Base-by-base conservation (phyloP, 2,329 filamentous ascomycete genomes). In the Trichoderma hamatum region DNA sequence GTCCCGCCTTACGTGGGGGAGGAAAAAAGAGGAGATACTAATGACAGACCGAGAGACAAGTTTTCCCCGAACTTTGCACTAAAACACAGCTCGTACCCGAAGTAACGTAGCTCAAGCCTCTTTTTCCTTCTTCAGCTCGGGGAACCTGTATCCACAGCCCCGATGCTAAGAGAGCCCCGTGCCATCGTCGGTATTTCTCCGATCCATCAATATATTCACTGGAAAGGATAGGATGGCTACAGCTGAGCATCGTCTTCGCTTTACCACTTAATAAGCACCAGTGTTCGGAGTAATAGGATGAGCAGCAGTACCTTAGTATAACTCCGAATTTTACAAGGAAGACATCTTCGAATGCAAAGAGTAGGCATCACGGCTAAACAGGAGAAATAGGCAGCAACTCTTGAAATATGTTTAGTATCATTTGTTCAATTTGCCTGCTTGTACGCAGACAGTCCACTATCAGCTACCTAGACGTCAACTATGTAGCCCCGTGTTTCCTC, bases 21-120 rank as follows among this genome's bases (percentile, higher is more conserved):
- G 14, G 1, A 54, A 24, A 54, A 16, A 28, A 24, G 24, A 54
- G 24, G 46, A 21, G 21, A 49, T 49, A 30, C 43, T n/a, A 10
- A n/a, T n/a, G n/a, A n/a, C 16, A 43, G 39, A 43, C 39, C 16
- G 16, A 43, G 6, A 43, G 19, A n/a, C 36, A 36, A n/a, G n/a
- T n/a, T 43, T 46, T 49, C 21, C 46, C 43, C 43, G 21, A 49
- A 39, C 49, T 26, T 16, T 16, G 11, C 21, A 54, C 32, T 28
- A 64, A 64, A 64, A 63, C 21, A n/a, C n/a, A 39, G 32, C 46
- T 16, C 21, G 49, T 24, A 16, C 61, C 61, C 61, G 60, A 64
- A 51, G 61, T 64, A 64, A 64, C 61, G 61, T 64, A 54, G 49
- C 61, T 63, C 16, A 39, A 34, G 46, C 46, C 36, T 6, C 16